Conservation (phyloP, 495 filamentous ascomycete genomes). For the Recurvomyces mirabilis region DNA sequence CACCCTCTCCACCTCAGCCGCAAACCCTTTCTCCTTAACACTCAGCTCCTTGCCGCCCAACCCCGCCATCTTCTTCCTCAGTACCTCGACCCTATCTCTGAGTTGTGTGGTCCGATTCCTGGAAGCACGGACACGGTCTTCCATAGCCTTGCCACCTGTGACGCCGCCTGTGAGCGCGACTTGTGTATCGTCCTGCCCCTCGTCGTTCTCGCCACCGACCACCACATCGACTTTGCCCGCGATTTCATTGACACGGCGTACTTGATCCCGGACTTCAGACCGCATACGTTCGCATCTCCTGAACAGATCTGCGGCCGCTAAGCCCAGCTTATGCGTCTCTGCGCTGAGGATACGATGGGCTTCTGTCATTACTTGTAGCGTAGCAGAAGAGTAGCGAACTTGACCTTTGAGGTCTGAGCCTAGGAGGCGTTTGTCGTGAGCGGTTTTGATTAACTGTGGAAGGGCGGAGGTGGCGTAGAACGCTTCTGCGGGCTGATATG, state of each 20-base stretch:
- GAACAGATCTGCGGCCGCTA: constrained; percentile 74
- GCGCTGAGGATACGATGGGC: constrained; percentile 62
- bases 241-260: constrained; percentile 38
- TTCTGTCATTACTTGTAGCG: constrained; percentile 61
- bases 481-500: constrained; percentile 57
- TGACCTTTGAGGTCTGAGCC: constrained; percentile 55
- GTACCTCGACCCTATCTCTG: constrained; percentile 48
- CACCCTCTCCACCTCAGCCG: constrained; percentile 26
- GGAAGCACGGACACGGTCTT: constrained; percentile 48
- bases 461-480: constrained; percentile 51
- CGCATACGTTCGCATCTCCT: constrained; percentile 61
- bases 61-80: constrained; percentile 50
- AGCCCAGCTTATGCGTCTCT: constrained; percentile 60
- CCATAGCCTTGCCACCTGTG: constrained; percentile 31
- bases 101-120: constrained; percentile 50
- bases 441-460: constrained; percentile 48
- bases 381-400: constrained; percentile 62
- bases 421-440: constrained; percentile 47
- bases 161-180: too few species aligned
- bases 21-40: constrained; percentile 26
- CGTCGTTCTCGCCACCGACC: constrained; percentile 33
- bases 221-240: constrained; percentile 40
- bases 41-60: constrained; percentile 54
- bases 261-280: constrained; percentile 59
- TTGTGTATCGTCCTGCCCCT: too few species aligned